Evolutionary conservation across 805 yeast species (phyloP), one percentile per base, ranked within the genome.

Genomic region (Ogataea philodendri): DNA sequence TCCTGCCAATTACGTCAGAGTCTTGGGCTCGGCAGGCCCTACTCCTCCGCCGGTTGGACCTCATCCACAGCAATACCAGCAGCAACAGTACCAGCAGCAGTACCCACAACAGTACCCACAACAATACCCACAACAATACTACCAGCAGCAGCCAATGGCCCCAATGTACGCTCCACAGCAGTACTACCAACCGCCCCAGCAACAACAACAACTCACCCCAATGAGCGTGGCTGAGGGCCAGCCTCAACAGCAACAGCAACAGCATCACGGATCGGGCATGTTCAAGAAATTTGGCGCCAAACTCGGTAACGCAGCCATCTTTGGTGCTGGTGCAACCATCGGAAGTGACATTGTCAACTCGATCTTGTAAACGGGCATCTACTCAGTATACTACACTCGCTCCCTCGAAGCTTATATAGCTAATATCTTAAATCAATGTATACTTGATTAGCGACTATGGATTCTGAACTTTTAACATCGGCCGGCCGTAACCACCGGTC

Each of bases 301-400:
- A 62, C 67, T 90, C 39, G 97, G 96, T 43, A 80, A 87, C 49
- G 97, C 97, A n/a, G 95, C 95, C 24, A 80, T 90, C 35, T 90
- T 88, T 48, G 97, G 97, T 63, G 97, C 97, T 5, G 97, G 97
- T 69, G 96, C 97, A 20, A 83, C 96, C 1, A 69, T 90, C 37
- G 97, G 97, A 55, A 72, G 88, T 32, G 90, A 89, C 54, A 45
- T 93, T 30, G 86, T 90, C 35, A 80, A 87, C 60, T 72, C 83
- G 28, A 84, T 84, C 41, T 81, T 84, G 49, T 81, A 13, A 29
- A 7, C n/a, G n/a, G 8, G 22, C 19, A 17, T 25, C 15, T 24
- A 13, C 25, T n/a, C n/a, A n/a, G 18, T 18, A 17, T 32, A 16
- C 30, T 10, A 8, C 14, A 27, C 22, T 27, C 14, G 32, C 24